These are phyloP conservation scores for Cercospora sp. DNA, from an alignment of 2,329 filamentous ascomycete species.

Conservation along the genomic window DNA sequence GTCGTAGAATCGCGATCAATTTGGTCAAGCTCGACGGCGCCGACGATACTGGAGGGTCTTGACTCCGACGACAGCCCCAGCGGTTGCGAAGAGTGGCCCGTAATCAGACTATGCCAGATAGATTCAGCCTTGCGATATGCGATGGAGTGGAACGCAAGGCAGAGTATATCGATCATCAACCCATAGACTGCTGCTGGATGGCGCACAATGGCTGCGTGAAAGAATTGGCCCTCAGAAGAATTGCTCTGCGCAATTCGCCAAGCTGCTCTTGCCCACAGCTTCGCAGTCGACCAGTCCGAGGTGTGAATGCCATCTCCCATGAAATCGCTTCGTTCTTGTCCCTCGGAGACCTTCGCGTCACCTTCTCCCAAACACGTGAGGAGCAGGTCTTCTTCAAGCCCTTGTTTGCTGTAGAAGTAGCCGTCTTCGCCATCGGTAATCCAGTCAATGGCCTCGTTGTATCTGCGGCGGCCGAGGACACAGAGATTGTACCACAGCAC, in stretches of 20 bases:
- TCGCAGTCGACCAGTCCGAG: slow-evolving; percentile 24
- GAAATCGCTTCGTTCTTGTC: slow-evolving; percentile 4
- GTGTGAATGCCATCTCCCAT: slow-evolving; percentile 16
- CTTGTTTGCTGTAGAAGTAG: slow-evolving; percentile 25
- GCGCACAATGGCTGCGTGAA: slow-evolving; percentile 15
- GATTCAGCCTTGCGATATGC: slow-evolving; percentile 20
- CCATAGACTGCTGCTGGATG: slow-evolving; percentile 28
- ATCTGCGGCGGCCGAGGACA: slow-evolving; percentile 20
- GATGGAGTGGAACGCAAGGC: slow-evolving; percentile 31
- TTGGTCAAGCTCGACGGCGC: slow-evolving; percentile 7
- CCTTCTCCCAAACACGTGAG: slow-evolving; percentile 29
- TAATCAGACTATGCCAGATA: slow-evolving; percentile 22
- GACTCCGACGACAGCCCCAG: background rate
- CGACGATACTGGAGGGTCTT: background rate
- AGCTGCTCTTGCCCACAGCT: slow-evolving; percentile 29
- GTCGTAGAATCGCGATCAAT: background rate
- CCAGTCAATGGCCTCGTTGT: slow-evolving; percentile 27
- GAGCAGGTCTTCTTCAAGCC: slow-evolving; percentile 29
- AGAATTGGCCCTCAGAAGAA: slow-evolving; percentile 17
- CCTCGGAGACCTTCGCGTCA: background rate
- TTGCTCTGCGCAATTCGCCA: slow-evolving; percentile 31
- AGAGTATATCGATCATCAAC: slow-evolving; percentile 29
- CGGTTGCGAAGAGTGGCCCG: background rate
- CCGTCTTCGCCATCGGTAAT: slow-evolving; percentile 23
- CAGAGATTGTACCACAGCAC: slow-evolving; percentile 29